These are phyloP conservation scores for Porcisia hertigi DNA, from an alignment of 208 protist genomes.

Conservation along the genomic window DNA sequence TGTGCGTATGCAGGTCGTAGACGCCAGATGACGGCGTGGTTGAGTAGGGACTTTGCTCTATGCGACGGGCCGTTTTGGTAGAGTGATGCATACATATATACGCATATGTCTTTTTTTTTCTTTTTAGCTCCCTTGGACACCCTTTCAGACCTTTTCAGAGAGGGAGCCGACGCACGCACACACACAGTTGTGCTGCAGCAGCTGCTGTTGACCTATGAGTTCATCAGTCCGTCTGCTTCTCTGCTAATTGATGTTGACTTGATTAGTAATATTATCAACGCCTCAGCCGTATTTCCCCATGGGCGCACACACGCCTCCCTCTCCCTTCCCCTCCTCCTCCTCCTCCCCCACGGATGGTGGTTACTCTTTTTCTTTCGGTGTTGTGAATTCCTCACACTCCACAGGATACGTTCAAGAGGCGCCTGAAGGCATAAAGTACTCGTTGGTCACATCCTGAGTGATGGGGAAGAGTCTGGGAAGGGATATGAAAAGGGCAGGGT, in stretches of 20 bases:
- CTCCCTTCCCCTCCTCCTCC: background rate
- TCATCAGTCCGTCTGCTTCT: background rate
- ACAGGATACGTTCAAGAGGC: background rate
- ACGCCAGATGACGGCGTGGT: conserved; percentile 31
- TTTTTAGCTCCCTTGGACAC: background rate
- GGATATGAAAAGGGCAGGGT: background rate
- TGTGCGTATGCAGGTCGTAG: conserved; percentile 55
- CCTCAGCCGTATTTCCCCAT: background rate
- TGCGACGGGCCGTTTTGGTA: background rate
- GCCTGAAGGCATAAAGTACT: background rate
- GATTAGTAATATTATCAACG: background rate
- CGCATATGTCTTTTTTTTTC: no score
- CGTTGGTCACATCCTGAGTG: no score
- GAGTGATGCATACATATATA: no score
- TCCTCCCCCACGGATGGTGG: no score
- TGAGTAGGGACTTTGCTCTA: background rate
- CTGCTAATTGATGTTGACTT: background rate
- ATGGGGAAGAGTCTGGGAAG: background rate
- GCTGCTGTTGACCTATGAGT: background rate
- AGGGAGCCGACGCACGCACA: background rate
- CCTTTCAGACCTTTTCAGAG: background rate
- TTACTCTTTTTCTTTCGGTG: background rate
- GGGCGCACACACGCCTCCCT: background rate
- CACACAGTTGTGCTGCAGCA: background rate
- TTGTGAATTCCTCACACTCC: background rate